Evolutionary conservation across 1,284 basidiomycete species (phyloP).

Genomic region (Malassezia slooffiae): DNA sequence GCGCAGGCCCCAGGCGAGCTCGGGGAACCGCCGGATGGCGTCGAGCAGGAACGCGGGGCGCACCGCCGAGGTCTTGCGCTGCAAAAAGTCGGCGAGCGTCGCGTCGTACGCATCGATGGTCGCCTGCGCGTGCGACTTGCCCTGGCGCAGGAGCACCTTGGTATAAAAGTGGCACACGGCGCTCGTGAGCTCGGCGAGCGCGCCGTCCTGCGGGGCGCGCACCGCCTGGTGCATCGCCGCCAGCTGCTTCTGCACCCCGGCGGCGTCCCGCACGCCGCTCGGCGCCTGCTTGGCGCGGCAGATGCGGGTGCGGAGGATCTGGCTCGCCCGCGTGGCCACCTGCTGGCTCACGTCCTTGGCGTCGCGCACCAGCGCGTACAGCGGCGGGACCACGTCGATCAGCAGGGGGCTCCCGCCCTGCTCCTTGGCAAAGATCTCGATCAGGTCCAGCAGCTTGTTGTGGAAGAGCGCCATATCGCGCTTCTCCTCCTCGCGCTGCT

Average conservation of each 20-base stretch:
- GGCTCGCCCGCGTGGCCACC: conserved; percentile 69
- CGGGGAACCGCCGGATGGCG: conserved; percentile 61
- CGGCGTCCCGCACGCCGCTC: conserved; percentile 49
- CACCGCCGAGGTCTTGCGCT: conserved; percentile 66
- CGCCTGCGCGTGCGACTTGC: conserved; percentile 11
- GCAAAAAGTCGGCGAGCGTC: conserved; percentile 67
- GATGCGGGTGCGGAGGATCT: conserved; percentile 64
- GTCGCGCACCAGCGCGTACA: conserved; percentile 57
- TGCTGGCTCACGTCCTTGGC: conserved; percentile 51
- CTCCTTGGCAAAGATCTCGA: conserved; percentile 69
- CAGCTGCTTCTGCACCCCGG: conserved; percentile 52
- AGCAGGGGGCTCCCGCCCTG: conserved; percentile 58
- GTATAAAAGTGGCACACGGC: conserved; percentile 64
- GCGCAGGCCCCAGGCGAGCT: conserved; percentile 60
- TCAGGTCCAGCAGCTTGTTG: conserved; percentile 79
- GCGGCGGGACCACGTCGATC: conserved; percentile 61
- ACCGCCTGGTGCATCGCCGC: conserved; percentile 64
- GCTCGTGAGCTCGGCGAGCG: conserved; percentile 58
- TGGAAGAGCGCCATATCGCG: conserved; percentile 63
- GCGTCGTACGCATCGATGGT: conserved; percentile 52
- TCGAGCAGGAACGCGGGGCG: conserved; percentile 68
- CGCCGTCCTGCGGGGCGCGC: conserved; percentile 55
- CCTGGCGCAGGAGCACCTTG: conserved; percentile 22
- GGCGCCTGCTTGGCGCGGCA: conserved; percentile 64
- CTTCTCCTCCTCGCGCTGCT: conserved; percentile 25